phyloP scores from a whole-genome alignment of 2,329 filamentous ascomycete species.

The Colletotrichum salicis region DNA sequence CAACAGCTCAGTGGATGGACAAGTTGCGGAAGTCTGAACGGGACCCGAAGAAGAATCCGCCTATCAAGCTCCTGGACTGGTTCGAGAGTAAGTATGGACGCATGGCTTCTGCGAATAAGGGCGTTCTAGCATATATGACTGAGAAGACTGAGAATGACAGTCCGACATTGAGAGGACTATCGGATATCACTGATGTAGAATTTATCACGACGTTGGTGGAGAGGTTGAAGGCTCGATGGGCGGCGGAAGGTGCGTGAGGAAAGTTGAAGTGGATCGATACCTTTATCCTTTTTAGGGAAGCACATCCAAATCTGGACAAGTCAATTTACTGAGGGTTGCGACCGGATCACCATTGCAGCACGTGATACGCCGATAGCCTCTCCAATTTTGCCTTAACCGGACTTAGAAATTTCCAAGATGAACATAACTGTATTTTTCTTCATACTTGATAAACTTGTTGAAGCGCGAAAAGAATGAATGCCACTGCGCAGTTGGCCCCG shows the following conservation, averaged over 20 bases:
- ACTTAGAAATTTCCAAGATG: not conserved
- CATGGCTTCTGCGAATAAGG: not conserved
- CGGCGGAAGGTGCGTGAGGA: not conserved
- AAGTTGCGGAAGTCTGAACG: slow-evolving; percentile 50
- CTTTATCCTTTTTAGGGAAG: no score
- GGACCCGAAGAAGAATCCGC: slow-evolving; percentile 62
- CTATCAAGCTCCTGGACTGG: slow-evolving; percentile 63
- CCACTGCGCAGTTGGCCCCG: not conserved
- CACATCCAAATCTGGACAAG: no score
- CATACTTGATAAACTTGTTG: not conserved
- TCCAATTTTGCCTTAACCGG: no score
- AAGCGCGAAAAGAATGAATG: not conserved
- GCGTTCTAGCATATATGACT: not conserved
- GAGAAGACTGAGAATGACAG: slow-evolving; percentile 14
- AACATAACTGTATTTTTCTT: not conserved
- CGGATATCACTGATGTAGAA: not conserved
- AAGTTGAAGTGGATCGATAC: no score
- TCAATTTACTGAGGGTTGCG: no score
- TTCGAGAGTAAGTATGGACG: slow-evolving; percentile 44
- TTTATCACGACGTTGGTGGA: slow-evolving; percentile 1
- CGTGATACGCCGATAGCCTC: no score
- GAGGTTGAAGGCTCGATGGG: not conserved
- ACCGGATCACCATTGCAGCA: no score
- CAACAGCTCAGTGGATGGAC: no score
- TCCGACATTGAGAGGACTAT: not conserved